Percentiles rank a stretch among this genome's conserved stretches.
Conservation (phyloP, 192 early-diverging fungal genomes). For the Entomortierella beljakovae region DNA sequence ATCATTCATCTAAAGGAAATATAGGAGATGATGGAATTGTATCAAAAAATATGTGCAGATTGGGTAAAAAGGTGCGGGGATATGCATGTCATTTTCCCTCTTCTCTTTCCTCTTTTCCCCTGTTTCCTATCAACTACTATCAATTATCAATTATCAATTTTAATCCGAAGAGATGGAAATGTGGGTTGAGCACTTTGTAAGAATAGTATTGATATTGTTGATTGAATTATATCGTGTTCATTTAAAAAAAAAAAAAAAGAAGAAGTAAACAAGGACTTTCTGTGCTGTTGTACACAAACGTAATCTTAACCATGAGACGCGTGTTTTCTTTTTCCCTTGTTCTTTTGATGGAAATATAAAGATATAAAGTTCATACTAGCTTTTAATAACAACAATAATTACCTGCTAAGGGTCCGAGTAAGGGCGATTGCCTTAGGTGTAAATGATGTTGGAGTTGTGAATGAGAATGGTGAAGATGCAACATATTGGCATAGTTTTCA, state of each 20-base stretch:
- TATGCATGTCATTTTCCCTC: too few species aligned
- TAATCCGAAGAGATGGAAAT: too few species aligned
- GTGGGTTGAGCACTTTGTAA: too few species aligned
- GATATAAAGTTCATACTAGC: too few species aligned
- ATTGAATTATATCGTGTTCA: too few species aligned
- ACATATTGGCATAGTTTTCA: constrained; percentile 44
- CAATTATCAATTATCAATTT: too few species aligned
- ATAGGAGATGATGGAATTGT: neutral
- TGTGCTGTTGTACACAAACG: constrained; percentile 11
- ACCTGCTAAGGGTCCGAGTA: constrained; percentile 30
- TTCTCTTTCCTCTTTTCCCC: too few species aligned
- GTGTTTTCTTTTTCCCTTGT: neutral
- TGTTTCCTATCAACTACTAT: too few species aligned
- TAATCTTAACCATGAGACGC: neutral
- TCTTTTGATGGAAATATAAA: neutral
- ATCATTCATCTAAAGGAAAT: too few species aligned
- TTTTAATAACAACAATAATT: neutral
- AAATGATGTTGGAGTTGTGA: constrained; percentile 17
- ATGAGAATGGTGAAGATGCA: constrained; percentile 32
- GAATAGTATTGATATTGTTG: too few species aligned
- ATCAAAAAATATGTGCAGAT: too few species aligned
- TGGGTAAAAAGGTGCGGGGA: too few species aligned
- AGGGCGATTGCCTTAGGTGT: constrained; percentile 9
- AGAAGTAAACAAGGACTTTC: neutral
- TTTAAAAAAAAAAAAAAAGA: neutral